Evolutionary conservation across 1,284 basidiomycete genomes (phyloP), one percentile per base, ranked within the genome.

Genomic region (Cryptococcus amylolentus): DNA sequence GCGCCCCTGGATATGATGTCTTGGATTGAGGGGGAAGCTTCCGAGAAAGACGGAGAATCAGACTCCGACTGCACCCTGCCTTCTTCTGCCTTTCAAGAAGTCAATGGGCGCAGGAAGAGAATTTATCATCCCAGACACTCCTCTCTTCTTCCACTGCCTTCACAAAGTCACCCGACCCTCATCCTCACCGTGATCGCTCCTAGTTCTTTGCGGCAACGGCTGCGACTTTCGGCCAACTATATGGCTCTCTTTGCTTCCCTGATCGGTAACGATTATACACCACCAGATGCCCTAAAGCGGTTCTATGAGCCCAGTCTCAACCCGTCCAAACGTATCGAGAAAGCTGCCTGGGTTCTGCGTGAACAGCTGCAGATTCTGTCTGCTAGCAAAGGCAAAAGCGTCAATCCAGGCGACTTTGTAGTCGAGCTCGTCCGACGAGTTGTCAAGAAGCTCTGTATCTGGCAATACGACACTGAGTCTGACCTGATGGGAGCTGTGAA

Each of bases 241-340:
- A 82, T 95, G 18, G 90, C 92, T 1, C 81, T 95, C 10, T 80
- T 95, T n/a, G 89, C 87, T 10, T 86, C 89, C 2, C 78, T 95
- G 2, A 83, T 90, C 9, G 92, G 92, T 31, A 94, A 93, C 71
- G 92, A 95, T 73, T 91, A 86, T 68, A 82, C 86, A 0, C 76
- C 83, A 72, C 68, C 81, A 72, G 62, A 80, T 16, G 68, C 77
- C 27, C 76, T 58, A 8, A 55, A 66, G 5, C 57, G 62, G 1
- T 67, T 73, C 57, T 72, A 73, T 49, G 62, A 69, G 18, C 56
- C 54, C 9, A 60, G 62, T 27, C 45, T 66, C 2, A 61, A 54
- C 16, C 47, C 60, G 2, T 57, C 60, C 2, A 68, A 75, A 18
- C 64, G 67, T 35, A 71, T 78, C 28, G 76, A 78, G 49, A 67